A percentile compares a stretch with the other conserved stretches of the same genome.
Conservation (phyloP, 2,329 filamentous ascomycete species). For the Fusarium chaquense region DNA sequence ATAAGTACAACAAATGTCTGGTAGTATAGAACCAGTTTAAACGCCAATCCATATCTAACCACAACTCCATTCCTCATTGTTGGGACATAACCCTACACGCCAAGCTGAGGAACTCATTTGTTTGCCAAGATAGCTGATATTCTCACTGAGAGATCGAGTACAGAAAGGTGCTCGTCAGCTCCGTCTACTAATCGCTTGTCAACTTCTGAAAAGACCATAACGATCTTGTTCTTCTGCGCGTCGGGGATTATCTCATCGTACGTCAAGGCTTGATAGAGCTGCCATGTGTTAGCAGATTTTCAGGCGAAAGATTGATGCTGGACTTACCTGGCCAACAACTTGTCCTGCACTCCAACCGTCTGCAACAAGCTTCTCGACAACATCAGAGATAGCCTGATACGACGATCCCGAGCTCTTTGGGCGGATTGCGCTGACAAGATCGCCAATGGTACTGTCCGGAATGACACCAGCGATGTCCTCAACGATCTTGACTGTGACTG, state of each 20-base stretch:
- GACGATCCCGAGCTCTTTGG: conserved; percentile 72
- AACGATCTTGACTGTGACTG: conserved; percentile 81
- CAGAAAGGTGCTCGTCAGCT: conserved; percentile 91
- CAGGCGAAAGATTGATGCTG: not conserved
- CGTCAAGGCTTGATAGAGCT: conserved; percentile 86
- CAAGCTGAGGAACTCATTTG: conserved; percentile 43
- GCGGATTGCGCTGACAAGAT: conserved; percentile 79
- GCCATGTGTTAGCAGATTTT: conserved; percentile 14
- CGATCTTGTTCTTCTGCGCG: conserved; percentile 89
- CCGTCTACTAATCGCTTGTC: conserved; percentile 96
- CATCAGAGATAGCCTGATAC: conserved; percentile 80
- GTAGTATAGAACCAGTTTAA: conserved; percentile 39
- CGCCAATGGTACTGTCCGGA: conserved; percentile 77
- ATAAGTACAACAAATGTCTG: conserved; percentile 31
- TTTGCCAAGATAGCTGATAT: conserved; percentile 78
- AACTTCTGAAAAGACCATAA: conserved; percentile 89
- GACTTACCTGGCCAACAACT: conserved; percentile 79
- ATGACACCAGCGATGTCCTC: conserved; percentile 98
- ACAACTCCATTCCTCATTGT: conserved; percentile 42
- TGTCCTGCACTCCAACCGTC: conserved; percentile 98
- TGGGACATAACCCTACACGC: conserved; percentile 15
- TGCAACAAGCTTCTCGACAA: conserved; percentile 90
- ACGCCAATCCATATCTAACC: conserved; percentile 43
- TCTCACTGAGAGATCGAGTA: conserved; percentile 85
- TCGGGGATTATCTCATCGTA: conserved; percentile 88